Evolutionary conservation across 2,329 filamentous ascomycete genomes (phyloP), one percentile per base, ranked within the genome.

Genomic region (Emergomyces pasteurianus): DNA sequence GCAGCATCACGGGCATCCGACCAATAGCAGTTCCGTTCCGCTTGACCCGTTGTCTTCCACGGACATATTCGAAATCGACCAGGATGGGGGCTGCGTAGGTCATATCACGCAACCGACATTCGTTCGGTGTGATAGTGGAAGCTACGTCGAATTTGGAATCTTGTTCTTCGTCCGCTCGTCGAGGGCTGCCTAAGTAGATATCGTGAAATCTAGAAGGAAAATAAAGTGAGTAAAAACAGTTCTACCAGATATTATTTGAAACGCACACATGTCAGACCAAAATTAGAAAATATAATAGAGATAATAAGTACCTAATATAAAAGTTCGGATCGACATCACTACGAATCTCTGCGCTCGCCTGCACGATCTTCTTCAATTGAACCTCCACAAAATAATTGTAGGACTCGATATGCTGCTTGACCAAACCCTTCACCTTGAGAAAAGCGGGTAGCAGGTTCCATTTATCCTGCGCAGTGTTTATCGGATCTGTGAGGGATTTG

Each of bases 301-400:
- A 23, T 40, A 10, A 65, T 26, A 49, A 68, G 59, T 73, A 81
- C 80, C 94, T 90, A 67, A 97, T 86, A 80, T 89, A 95, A 73
- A 97, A 97, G 66, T 88, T 88, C 65, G 88, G 89, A 70, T 97
- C 91, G 53, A 94, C 89, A 79, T 97, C 92, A 74, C 92, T 96
- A 66, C 88, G 85, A 65, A 99, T 89, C 47, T 86, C 87, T 56
- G 88, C 86, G 73, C 96, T 97, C 58, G 92, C 89, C 72, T 90
- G 86, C 66, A 99, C 88, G 67, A 99, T 99, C 69, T 96, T 92
- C 77, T 96, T 96, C 73, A 99, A 86, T 72, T 97, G 92, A 61
- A 95, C 88, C 68, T 99, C 90, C 66, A 96, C 88, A 69, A 99
- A 97, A 77, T 94, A 96, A 77, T 99, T 96, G 81, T 95, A 99